Evolutionary conservation across 169 alveolate genomes (phyloP).

Genomic region (Babesia sp.): DNA sequence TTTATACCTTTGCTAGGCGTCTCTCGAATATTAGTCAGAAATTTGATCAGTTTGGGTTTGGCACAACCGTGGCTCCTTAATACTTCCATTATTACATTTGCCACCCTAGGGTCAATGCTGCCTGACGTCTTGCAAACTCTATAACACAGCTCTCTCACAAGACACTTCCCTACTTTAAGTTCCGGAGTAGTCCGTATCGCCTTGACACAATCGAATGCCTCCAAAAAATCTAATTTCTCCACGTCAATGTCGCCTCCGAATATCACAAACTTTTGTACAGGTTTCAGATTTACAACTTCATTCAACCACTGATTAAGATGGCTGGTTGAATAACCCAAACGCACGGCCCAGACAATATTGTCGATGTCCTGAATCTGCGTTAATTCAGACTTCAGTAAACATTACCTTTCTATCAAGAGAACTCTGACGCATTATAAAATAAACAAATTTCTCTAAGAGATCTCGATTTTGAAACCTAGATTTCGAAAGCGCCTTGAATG

Average conservation of each 20-base stretch:
- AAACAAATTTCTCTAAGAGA: neutral
- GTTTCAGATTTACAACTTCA: neutral
- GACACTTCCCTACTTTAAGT: neutral
- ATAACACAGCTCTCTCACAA: constrained; percentile 12
- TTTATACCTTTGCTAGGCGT: neutral
- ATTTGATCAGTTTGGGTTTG: constrained; percentile 24
- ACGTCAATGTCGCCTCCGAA: constrained; percentile 10
- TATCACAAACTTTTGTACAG: constrained; percentile 14
- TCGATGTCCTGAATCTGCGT: constrained; percentile 1
- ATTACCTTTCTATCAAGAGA: neutral
- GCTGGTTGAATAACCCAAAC: neutral
- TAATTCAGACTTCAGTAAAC: neutral
- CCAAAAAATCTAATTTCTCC: neutral
- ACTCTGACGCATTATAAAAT: neutral
- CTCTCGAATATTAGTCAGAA: neutral
- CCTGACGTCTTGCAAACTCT: constrained; percentile 20
- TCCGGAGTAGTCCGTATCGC: neutral
- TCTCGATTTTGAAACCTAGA: neutral
- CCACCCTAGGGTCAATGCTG: neutral
- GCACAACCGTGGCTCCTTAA: constrained; percentile 13
- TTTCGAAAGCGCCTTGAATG: neutral
- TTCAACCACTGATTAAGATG: neutral
- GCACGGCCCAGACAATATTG: constrained; percentile 5
- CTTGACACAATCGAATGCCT: constrained; percentile 14
- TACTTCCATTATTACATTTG: neutral